A percentile compares a stretch with the other conserved stretches of the same genome.
phyloP scores from a whole-genome alignment of 169 alveolate species.

The Eimeria tenella region DNA sequence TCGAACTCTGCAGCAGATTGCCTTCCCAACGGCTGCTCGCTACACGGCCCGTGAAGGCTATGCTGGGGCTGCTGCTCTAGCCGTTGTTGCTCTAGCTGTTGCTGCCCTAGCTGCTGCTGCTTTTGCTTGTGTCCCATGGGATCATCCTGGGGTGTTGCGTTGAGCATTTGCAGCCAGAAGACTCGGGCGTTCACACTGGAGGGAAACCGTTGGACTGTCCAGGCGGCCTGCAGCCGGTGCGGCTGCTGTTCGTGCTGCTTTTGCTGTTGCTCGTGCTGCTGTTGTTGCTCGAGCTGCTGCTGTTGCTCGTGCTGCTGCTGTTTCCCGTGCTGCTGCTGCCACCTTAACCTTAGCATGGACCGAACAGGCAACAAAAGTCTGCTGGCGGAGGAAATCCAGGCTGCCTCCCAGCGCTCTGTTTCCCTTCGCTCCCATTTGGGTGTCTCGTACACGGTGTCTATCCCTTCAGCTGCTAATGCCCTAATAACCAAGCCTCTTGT shows the following conservation, averaged over 20 bases:
- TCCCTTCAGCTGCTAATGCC: background rate
- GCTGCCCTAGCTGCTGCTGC: constrained; percentile 28
- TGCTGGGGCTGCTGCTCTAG: constrained; percentile 7
- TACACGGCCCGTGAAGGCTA: background rate
- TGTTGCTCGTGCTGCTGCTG: constrained; percentile 15
- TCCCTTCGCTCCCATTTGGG: constrained; percentile 13
- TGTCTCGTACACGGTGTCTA: constrained; percentile 8
- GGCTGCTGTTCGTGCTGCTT: constrained; percentile 3
- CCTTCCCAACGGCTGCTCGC: background rate
- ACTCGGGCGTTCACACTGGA: background rate
- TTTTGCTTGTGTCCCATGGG: background rate
- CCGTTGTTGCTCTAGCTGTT: background rate
- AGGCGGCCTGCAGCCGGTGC: background rate
- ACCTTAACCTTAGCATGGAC: background rate
- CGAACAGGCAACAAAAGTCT: constrained; percentile 22
- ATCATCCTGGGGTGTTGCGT: background rate
- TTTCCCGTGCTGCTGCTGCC: background rate
- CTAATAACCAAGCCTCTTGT: background rate
- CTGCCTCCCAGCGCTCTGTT: background rate
- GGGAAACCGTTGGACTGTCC: background rate
- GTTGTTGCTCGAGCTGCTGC: constrained; percentile 6
- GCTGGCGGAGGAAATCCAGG: constrained; percentile 59
- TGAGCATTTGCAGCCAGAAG: background rate
- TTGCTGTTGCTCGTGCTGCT: constrained; percentile 8
- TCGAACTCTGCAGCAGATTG: background rate